Conservation (phyloP, 1,139 yeast species). For the Candida neerlandica region DNA sequence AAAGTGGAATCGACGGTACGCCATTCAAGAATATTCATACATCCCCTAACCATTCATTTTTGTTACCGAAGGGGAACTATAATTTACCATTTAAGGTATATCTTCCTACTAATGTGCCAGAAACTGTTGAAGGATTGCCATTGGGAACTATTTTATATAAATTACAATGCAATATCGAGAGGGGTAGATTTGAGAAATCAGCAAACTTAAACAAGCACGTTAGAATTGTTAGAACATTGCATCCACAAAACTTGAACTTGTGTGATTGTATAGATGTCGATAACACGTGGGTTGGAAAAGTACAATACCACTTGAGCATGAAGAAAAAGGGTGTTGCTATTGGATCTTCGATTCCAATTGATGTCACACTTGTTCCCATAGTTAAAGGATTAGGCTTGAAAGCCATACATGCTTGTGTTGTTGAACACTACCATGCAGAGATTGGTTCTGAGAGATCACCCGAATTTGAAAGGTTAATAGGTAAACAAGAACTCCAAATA, state of each 20-base stretch:
- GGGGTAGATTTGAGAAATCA: conserved; percentile 52
- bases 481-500: conserved; percentile 30
- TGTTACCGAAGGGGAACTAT: conserved; percentile 66
- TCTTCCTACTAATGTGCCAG: conserved; percentile 63
- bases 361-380: conserved; percentile 58
- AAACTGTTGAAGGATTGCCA: conserved; percentile 65
- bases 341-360: conserved; percentile 57
- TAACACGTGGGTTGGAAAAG: conserved; percentile 65
- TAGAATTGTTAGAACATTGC: conserved; percentile 51
- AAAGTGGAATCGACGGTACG: conserved; percentile 48
- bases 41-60: conserved; percentile 37
- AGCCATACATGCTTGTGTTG: conserved; percentile 49
- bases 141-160: conserved; percentile 60
- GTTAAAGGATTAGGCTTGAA: conserved; percentile 56
- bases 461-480: conserved; percentile 44
- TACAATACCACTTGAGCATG: conserved; percentile 62
- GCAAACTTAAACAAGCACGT: conserved; percentile 35
- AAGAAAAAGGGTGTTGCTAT: conserved; percentile 62
- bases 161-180: conserved; percentile 56
- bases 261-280: conserved; percentile 60
- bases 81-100: conserved; percentile 60
- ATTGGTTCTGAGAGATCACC: conserved; percentile 40
- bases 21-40: conserved; percentile 33
- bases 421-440: conserved; percentile 50
- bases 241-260: conserved; percentile 51